Base-by-base conservation (phyloP, 1,284 basidiomycete genomes). In the Omphalotus olearius region DNA sequence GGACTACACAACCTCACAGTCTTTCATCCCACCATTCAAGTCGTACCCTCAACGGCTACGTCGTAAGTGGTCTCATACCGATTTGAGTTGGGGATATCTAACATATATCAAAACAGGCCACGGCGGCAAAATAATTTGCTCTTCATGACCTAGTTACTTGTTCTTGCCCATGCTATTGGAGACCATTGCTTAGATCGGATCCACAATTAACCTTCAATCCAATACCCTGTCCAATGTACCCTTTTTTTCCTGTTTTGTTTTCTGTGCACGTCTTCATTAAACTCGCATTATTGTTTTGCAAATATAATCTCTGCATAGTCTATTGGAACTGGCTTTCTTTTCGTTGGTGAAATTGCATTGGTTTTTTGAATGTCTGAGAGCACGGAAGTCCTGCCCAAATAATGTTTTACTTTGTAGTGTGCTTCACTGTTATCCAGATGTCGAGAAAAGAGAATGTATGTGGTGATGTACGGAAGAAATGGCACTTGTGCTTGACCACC, bases 21-120 rank as follows among this genome's bases (percentile, higher is more conserved):
- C 67, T 81, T 54, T 74, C 76, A 23, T 71, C 75, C 13, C 78
- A 81, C 62, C 73, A 76, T 63, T 73, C 74, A 45, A 82, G 72
- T 64, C 72, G 79, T 57, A 76, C 78, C 51, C 61, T 82, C 65
- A 77, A 67, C 60, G 75, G 79, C 61, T 74, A 79, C 65, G 67
- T 68, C 56, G 76, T 76, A 60, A 64, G 75, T 71, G 35, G 33
- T 35, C 44, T 48, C 40, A 44, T 16, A 43, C 9, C 45, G 36
- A 53, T 18, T 10, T 41, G 16, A 28, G 25, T 20, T 25, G 37
- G 16, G 36, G 56, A 53, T 20, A 58, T 44, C 47, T 43, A 36
- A 42, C 49, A 44, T 54, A 25, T 39, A 20, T 45, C 46, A 45
- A 62, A 5, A 51, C 62, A 79, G 75, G 70, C 74, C 56, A 71